A percentile compares a stretch with the other conserved stretches of the same genome.
Evolutionary conservation across 106 monocot genomes (phyloP).

Genomic region (Dendrobium officinale): DNA sequence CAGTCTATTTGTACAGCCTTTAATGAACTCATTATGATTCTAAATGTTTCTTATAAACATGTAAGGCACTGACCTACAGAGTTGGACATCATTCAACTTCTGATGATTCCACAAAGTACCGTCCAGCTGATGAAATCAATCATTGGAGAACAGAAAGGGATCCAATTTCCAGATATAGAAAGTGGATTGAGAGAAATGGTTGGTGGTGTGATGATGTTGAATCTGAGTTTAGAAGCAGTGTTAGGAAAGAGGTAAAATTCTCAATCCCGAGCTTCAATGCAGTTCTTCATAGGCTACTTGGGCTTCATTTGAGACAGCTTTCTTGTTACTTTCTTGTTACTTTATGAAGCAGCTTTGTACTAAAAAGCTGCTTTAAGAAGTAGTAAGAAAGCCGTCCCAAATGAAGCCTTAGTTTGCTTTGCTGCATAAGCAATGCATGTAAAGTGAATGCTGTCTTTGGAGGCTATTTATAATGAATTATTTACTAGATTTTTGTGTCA

Average conservation of each 20-base stretch:
- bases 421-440: too few species aligned
- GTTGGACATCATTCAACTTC: conserved; percentile 95
- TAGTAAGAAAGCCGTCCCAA: too few species aligned
- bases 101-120: conserved; percentile 93
- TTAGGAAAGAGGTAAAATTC: conserved; percentile 70
- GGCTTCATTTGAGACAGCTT: too few species aligned
- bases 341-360: too few species aligned
- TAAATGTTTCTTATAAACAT: neutral
- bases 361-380: too few species aligned
- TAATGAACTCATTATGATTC: neutral
- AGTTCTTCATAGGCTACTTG: neutral
- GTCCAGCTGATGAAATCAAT: conserved; percentile 72
- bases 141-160: conserved; percentile 76
- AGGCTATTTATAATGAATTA: too few species aligned
- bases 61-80: conserved; percentile 85
- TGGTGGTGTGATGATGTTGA: conserved; percentile 90
- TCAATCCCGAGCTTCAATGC: neutral
- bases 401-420: neutral
- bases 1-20: neutral
- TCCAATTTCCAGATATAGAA: conserved; percentile 75
- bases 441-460: too few species aligned
- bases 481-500: too few species aligned
- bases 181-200: conserved; percentile 82
- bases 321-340: too few species aligned
- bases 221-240: conserved; percentile 52